Base-by-base conservation (phyloP, 805 yeast species). In the Starmerella sp. region DNA sequence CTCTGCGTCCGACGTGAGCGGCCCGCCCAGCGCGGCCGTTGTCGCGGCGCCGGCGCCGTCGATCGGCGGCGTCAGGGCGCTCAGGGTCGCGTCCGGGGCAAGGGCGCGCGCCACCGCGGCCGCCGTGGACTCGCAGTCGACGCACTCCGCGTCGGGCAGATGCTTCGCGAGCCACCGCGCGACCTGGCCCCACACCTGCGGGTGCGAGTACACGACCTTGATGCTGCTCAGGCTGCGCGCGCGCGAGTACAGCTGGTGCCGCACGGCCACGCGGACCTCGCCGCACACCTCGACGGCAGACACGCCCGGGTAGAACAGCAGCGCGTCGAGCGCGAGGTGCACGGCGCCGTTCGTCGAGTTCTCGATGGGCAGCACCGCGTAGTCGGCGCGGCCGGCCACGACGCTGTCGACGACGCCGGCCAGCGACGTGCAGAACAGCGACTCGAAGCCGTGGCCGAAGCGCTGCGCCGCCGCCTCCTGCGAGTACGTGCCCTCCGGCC, bases 141-240 rank as follows among this genome's bases (percentile, higher is more conserved):
- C 73, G 57, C 70, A 75, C 51, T 75, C 76, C 36, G 77, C 72
- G 13, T 66, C 54, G 56, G 65, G 72, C 58, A 59, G 59, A 17
- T 72, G 65, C 48, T 61, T 51, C 35, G 59, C 51, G 43, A 85
- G 66, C 71, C 86, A 93, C 28, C 71, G 67, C 3, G 76, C 72
- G 50, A 86, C 83, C 67, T 91, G 98, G 9, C 96, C 95, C 98
- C 98, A 91, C 0, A 90, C 98, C 68, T 91, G 98, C 1, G 98
- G 97, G 69, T 91, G 98, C 3, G 96, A 86, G 70, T 86, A 86
- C 17, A 91, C 77, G 35, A 75, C 77, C 14, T 66, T 69, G 51
- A 89, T 76, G 13, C 74, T 66, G 1, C 67, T 59, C 3, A 83
- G 60, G 36, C 73, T 35, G 42, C 57, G 42, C 8, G 47, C 75